phyloP scores from a whole-genome alignment of 139 green algal genomes.

The Chlorella sp. region DNA sequence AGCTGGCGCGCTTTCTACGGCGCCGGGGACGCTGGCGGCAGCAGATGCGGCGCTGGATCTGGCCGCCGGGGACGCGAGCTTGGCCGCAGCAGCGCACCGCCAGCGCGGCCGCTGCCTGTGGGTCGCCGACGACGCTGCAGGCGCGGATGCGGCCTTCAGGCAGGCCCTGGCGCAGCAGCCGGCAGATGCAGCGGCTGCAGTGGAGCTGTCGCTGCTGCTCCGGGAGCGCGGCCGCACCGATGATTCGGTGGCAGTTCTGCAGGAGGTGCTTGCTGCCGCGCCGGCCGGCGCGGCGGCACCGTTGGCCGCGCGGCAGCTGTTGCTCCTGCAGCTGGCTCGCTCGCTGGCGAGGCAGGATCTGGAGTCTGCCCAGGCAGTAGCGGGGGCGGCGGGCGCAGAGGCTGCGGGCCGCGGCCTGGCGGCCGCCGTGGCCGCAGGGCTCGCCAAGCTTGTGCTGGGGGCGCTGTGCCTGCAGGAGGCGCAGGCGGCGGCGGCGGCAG shows the following conservation, averaged over 20 bases:
- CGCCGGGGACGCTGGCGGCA: slow-evolving; percentile 21
- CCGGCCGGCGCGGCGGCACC: too few relatives aligned
- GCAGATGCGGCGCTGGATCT: neutral
- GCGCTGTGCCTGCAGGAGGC: slow-evolving; percentile 8
- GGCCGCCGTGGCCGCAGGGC: neutral
- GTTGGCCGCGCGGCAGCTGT: neutral
- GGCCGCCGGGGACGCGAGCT: neutral
- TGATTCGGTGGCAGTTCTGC: neutral
- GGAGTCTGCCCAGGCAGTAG: neutral
- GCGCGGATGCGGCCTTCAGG: neutral
- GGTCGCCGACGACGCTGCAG: neutral
- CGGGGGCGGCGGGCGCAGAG: neutral
- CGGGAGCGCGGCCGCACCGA: neutral
- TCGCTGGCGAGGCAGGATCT: neutral
- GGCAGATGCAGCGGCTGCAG: too few relatives aligned
- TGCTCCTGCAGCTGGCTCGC: slow-evolving; percentile 2
- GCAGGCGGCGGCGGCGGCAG: neutral
- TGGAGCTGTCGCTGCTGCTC: neutral
- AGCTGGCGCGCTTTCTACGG: slow-evolving; percentile 12
- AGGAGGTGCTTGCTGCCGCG: neutral
- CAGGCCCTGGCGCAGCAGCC: slow-evolving; percentile 11
- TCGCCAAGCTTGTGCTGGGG: neutral
- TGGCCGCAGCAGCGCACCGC: neutral
- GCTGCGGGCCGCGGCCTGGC: neutral
- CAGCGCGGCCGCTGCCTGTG: neutral